phyloP scores from a whole-genome alignment of 1,284 basidiomycete genomes.

The Irpex rosettiformis region DNA sequence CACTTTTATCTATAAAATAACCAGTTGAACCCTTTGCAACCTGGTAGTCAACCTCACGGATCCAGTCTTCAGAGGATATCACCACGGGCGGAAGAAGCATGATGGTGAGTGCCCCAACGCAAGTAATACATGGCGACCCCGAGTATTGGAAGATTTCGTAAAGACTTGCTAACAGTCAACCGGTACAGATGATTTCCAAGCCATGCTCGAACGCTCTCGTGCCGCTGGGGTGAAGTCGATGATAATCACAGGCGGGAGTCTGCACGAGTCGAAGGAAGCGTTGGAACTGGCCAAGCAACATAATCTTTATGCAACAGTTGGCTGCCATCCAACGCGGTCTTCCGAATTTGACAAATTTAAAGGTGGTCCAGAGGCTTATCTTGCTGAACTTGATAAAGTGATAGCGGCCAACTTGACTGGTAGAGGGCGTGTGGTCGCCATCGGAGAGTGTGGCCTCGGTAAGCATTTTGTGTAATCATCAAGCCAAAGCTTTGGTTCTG shows the following conservation, averaged over 20 bases:
- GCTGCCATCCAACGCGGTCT: constrained; percentile 87
- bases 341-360: constrained; percentile 65
- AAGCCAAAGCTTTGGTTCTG: background rate
- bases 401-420: constrained; percentile 54
- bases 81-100: constrained; percentile 53
- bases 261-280: constrained; percentile 65
- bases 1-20: background rate
- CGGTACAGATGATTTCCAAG: constrained; percentile 61
- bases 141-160: background rate
- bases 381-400: constrained; percentile 56
- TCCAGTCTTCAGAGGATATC: constrained; percentile 54
- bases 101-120: constrained; percentile 34
- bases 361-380: constrained; percentile 63
- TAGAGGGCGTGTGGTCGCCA: constrained; percentile 62
- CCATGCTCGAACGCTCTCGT: constrained; percentile 58
- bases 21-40: constrained; percentile 2
- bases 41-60: constrained; percentile 66
- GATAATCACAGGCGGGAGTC: constrained; percentile 79
- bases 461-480: constrained; percentile 12
- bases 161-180: background rate
- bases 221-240: constrained; percentile 71
- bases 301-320: constrained; percentile 73
- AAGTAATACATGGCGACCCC: background rate
- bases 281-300: constrained; percentile 59
- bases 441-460: constrained; percentile 89